Evolutionary conservation across 129 eudicot genomes (phyloP).

Genomic region (Apium graveolens): DNA sequence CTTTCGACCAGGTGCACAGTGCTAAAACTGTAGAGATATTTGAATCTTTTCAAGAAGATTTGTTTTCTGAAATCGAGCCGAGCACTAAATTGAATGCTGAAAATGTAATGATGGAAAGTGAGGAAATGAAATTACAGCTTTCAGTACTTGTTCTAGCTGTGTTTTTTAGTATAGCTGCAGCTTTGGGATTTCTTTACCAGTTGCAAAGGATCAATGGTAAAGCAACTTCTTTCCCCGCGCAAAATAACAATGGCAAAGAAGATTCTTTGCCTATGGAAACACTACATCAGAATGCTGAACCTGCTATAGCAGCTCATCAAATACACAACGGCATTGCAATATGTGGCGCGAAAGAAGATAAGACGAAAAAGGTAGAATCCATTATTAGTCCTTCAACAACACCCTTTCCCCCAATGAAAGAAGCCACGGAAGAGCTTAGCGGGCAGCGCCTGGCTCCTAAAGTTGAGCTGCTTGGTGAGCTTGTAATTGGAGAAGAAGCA

Average conservation of each 20-base stretch:
- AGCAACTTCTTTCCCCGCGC: not conserved
- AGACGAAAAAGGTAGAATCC: slow-evolving; percentile 12
- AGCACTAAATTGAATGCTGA: not conserved
- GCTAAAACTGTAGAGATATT: slow-evolving; percentile 7
- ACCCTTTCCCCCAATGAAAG: slow-evolving; percentile 10
- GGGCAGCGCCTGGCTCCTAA: slow-evolving; percentile 6
- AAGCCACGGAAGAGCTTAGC: slow-evolving; percentile 18
- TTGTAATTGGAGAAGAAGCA: slow-evolving; percentile 10
- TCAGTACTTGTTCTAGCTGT: slow-evolving; percentile 6
- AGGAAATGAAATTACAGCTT: not conserved
- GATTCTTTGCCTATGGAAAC: not conserved
- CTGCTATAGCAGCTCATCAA: not conserved
- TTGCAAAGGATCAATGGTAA: slow-evolving; percentile 10
- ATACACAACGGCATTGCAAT: not conserved
- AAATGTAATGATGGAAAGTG: not conserved
- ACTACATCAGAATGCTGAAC: not conserved
- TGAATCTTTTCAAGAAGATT: slow-evolving; percentile 6
- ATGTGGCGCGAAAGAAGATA: slow-evolving; percentile 15
- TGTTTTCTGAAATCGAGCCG: not conserved
- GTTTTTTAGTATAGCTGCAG: slow-evolving; percentile 14
- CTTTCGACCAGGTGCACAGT: slow-evolving; percentile 11
- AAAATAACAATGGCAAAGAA: not conserved
- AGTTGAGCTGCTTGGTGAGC: slow-evolving; percentile 11
- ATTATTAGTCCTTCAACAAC: slow-evolving; percentile 12
- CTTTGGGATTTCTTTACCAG: slow-evolving; percentile 24